Percentiles rank a stretch among this genome's conserved stretches.
Evolutionary conservation across 345 rosid species (phyloP).

Genomic region (Bruguiera gymnorhiza): DNA sequence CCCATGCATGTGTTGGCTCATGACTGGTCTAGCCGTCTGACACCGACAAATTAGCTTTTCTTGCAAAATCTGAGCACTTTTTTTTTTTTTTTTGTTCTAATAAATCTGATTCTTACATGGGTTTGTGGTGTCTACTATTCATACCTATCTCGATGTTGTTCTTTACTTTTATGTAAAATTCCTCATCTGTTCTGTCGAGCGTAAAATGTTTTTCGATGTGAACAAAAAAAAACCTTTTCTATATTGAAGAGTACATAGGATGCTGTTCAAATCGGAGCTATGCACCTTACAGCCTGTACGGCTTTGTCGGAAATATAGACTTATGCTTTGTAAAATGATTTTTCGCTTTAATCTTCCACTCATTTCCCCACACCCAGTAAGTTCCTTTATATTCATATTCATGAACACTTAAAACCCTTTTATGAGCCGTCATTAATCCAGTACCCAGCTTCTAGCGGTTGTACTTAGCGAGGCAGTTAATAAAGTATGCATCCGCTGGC

Average conservation of each 20-base stretch:
- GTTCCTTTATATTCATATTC: neutral
- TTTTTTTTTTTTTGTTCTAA: neutral
- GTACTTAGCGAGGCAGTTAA: too few relatives aligned
- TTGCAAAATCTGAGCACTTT: conserved; percentile 13
- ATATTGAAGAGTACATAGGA: conserved; percentile 43
- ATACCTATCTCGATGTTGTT: conserved; percentile 15
- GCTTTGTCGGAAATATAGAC: neutral
- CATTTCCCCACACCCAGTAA: neutral
- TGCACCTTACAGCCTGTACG: neutral
- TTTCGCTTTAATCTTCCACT: neutral
- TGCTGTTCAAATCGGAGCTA: conserved; percentile 38
- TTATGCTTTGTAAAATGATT: neutral
- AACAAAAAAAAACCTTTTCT: conserved; percentile 1
- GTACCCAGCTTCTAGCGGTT: neutral
- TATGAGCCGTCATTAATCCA: neutral
- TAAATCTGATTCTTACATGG: conserved; percentile 2
- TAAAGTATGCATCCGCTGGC: too few relatives aligned
- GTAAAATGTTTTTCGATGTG: conserved; percentile 14
- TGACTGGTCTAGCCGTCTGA: conserved; percentile 12
- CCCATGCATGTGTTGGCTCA: neutral
- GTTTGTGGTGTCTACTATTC: conserved; percentile 9
- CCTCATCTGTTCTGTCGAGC: conserved; percentile 2
- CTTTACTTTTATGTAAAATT: conserved; percentile 12
- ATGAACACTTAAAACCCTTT: neutral
- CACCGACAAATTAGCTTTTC: conserved; percentile 18